Evolutionary conservation across 495 filamentous ascomycete species (phyloP).

Genomic region (Pseudomonodictys pantanalensis): DNA sequence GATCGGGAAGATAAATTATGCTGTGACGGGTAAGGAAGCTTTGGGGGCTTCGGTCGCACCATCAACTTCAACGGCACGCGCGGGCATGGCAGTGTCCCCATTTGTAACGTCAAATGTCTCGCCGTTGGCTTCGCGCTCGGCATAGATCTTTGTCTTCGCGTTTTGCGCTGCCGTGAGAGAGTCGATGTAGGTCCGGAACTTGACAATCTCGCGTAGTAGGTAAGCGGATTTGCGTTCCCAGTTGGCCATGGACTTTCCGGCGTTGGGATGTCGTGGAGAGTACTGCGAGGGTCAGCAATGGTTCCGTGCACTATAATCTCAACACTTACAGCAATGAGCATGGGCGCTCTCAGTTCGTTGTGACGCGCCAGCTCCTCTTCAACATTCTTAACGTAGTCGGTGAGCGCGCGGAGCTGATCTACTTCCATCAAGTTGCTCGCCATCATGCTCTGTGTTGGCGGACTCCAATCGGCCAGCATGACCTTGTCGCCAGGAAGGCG

Average conservation of each 20-base stretch:
- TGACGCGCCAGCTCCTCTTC: conserved; percentile 82
- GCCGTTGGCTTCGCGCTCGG: conserved; percentile 27
- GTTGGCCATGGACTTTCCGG: conserved; percentile 79
- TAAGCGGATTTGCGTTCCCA: conserved; percentile 96
- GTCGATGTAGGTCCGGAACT: conserved; percentile 93
- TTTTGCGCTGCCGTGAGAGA: conserved; percentile 59
- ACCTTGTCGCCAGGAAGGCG: conserved; percentile 83
- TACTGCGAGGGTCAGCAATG: conserved; percentile 49
- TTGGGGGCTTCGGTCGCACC: conserved; percentile 20
- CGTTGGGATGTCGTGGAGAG: conserved; percentile 80
- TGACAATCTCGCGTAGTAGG: conserved; percentile 90
- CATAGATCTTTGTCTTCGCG: conserved; percentile 56
- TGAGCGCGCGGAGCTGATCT: conserved; percentile 74
- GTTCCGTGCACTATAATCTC: background rate
- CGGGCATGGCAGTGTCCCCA: background rate
- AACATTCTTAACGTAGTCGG: conserved; percentile 76
- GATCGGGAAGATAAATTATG: conserved; percentile 1
- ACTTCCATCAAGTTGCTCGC: conserved; percentile 71
- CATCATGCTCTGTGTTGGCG: conserved; percentile 86
- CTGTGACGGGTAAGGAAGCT: conserved; percentile 20
- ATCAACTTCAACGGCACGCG: conserved; percentile 16
- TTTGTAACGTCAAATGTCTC: conserved; percentile 3
- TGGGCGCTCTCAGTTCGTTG: conserved; percentile 78
- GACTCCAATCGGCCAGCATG: conserved; percentile 86
- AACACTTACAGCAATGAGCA: conserved; percentile 70